Percentiles rank a stretch among this genome's conserved stretches.
These are phyloP conservation scores for Macrotyloma uniflorum DNA, from an alignment of 306 rosid species.

Conservation along the genomic window DNA sequence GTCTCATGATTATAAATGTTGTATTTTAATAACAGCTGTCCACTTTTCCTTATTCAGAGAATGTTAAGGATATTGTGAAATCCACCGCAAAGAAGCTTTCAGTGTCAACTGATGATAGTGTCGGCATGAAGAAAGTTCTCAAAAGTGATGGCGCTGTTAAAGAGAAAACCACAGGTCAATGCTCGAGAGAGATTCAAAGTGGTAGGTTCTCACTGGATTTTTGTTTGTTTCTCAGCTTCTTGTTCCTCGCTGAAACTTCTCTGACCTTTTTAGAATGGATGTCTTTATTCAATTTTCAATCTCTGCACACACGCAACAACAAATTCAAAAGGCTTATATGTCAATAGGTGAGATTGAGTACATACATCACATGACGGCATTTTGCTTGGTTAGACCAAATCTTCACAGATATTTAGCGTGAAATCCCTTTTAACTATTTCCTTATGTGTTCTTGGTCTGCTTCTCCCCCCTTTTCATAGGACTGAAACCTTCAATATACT, in stretches of 20 bases:
- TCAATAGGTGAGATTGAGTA: neutral
- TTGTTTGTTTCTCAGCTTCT: constrained; percentile 17
- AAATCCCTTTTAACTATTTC: neutral
- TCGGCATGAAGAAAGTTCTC: constrained; percentile 44
- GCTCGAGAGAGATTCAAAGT: constrained; percentile 38
- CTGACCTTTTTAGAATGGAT: constrained; percentile 5
- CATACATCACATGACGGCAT: neutral
- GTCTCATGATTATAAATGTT: constrained; percentile 6
- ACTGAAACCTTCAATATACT: neutral
- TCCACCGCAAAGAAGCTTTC: constrained; percentile 42
- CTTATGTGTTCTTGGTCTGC: neutral
- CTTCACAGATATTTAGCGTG: neutral
- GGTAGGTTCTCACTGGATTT: constrained; percentile 38
- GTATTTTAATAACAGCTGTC: constrained; percentile 13
- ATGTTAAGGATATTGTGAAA: constrained; percentile 34
- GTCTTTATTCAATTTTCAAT: constrained; percentile 23
- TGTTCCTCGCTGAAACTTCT: constrained; percentile 13
- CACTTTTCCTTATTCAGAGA: constrained; percentile 49
- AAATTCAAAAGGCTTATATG: neutral
- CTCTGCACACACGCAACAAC: neutral
- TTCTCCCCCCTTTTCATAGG: neutral
- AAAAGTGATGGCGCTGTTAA: constrained; percentile 40
- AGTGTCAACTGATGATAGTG: constrained; percentile 23
- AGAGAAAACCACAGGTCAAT: constrained; percentile 42
- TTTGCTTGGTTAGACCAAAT: neutral